Evolutionary conservation across 306 rosid genomes (phyloP).

Genomic region (Calophaca sinica): DNA sequence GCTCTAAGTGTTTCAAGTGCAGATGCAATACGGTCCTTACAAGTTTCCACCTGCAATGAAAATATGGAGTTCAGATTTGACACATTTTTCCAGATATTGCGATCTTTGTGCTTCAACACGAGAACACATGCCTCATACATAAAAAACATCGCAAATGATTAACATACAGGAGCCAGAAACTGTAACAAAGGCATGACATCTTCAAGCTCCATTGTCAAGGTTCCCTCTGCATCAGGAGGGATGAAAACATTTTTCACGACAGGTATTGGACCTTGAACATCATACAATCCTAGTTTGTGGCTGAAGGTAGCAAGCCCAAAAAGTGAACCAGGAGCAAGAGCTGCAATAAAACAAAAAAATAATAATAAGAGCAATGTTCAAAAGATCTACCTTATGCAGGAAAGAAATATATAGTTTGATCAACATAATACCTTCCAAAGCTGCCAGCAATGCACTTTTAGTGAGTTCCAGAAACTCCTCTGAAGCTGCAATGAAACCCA

Average conservation of each 20-base stretch:
- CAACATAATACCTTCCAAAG: conserved; percentile 79
- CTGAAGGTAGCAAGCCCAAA: conserved; percentile 98
- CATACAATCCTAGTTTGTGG: conserved; percentile 92
- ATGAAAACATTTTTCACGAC: conserved; percentile 87
- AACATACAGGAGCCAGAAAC: conserved; percentile 96
- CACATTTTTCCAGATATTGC: conserved; percentile 17
- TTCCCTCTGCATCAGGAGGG: conserved; percentile 82
- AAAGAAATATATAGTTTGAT: conserved; percentile 32
- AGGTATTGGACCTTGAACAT: conserved; percentile 96
- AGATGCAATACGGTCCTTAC: conserved; percentile 89
- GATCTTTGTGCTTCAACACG: conserved; percentile 21
- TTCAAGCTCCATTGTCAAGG: conserved; percentile 80
- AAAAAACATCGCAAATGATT: conserved; percentile 21
- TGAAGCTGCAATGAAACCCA: conserved; percentile 75
- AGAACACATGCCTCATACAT: conserved; percentile 1
- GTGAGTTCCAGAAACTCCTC: conserved; percentile 95
- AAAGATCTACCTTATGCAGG: conserved; percentile 37
- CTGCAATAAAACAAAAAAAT: conserved; percentile 54
- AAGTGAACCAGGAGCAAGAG: conserved; percentile 94
- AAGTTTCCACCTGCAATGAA: conserved; percentile 81
- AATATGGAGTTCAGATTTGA: conserved; percentile 39
- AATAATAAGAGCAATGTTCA: conserved; percentile 36
- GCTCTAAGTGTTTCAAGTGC: conserved; percentile 97
- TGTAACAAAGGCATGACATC: conserved; percentile 98
- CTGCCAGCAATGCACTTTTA: conserved; percentile 94